Percentiles rank a stretch among this genome's conserved stretches.
Evolutionary conservation across 176 grass and related monocot genomes (phyloP).

Genomic region (Carex littledalei): DNA sequence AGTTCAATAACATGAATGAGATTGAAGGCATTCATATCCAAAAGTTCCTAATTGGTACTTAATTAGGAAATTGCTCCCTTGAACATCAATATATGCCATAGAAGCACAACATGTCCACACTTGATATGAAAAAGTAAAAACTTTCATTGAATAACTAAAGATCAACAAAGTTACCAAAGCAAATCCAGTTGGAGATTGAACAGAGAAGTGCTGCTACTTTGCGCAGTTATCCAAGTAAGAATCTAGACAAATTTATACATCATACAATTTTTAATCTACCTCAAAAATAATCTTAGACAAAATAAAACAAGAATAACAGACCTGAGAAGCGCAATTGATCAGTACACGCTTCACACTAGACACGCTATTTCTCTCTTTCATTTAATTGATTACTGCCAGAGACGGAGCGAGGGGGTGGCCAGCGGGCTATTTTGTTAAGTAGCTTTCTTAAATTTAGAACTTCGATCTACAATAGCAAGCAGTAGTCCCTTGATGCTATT

Average conservation of each 20-base stretch:
- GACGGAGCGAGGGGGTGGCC: neutral
- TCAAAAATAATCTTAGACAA: neutral
- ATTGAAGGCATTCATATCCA: neutral
- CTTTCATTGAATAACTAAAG: neutral
- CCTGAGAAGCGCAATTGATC: slow-evolving; percentile 48
- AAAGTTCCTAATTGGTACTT: neutral
- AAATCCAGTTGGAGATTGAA: neutral
- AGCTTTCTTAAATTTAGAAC: neutral
- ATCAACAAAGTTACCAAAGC: neutral
- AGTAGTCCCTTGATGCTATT: neutral
- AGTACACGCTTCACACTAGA: slow-evolving; percentile 38
- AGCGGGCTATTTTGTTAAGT: neutral
- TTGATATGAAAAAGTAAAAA: neutral
- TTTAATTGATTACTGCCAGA: slow-evolving; percentile 24
- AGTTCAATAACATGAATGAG: neutral
- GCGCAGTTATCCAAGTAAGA: neutral
- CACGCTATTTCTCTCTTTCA: slow-evolving; percentile 48
- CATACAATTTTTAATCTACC: neutral
- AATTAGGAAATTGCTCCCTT: neutral
- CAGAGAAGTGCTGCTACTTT: neutral
- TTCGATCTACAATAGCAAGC: neutral
- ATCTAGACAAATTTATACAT: neutral
- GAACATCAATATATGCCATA: neutral
- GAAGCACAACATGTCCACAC: neutral
- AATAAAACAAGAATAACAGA: neutral